Percentiles rank a stretch among this genome's conserved stretches.
These are phyloP conservation scores for Phaeosphaeriaceae sp. DNA, from an alignment of 2,329 filamentous ascomycete genomes.

Conservation along the genomic window DNA sequence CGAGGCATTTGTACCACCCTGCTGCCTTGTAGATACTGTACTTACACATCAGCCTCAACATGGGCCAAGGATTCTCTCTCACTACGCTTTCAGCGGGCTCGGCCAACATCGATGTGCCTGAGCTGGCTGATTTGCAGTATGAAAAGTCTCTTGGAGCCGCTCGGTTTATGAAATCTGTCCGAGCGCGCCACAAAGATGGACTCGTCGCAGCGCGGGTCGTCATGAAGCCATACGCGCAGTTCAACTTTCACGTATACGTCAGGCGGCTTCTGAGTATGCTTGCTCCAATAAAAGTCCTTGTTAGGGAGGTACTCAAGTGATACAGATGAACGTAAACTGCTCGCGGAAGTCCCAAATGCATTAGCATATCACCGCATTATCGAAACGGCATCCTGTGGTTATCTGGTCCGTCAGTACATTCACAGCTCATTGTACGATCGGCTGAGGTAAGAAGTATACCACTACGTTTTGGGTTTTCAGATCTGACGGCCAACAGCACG, in stretches of 20 bases:
- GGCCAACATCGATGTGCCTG: conserved; percentile 90
- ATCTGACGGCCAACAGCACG: conserved; percentile 66
- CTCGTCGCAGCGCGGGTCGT: conserved; percentile 93
- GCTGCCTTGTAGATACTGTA: conserved; percentile 16
- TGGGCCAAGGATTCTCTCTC: conserved; percentile 97
- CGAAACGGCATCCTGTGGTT: conserved; percentile 90
- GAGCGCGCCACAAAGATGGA: conserved; percentile 87
- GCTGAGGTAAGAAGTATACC: conserved; percentile 61
- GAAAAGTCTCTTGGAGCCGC: conserved; percentile 91
- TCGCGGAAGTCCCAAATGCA: conserved; percentile 88
- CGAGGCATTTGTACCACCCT: conserved; percentile 31
- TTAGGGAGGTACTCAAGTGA: conserved; percentile 22
- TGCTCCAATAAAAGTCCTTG: not conserved
- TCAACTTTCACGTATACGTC: conserved; percentile 81
- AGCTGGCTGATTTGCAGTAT: conserved; percentile 88
- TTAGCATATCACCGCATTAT: conserved; percentile 88
- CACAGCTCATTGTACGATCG: conserved; percentile 98
- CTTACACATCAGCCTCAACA: conserved; percentile 52
- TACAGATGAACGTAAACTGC: conserved; percentile 76
- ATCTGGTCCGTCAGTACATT: conserved; percentile 91
- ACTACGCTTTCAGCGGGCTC: conserved; percentile 90
- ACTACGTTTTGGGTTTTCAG: not conserved
- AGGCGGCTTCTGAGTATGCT: conserved; percentile 74
- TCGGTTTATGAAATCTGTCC: conserved; percentile 95
- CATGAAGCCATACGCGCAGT: conserved; percentile 85